Evolutionary conservation across 1,284 basidiomycete genomes (phyloP).

Genomic region (Melanopsichium pennsylvanicum): DNA sequence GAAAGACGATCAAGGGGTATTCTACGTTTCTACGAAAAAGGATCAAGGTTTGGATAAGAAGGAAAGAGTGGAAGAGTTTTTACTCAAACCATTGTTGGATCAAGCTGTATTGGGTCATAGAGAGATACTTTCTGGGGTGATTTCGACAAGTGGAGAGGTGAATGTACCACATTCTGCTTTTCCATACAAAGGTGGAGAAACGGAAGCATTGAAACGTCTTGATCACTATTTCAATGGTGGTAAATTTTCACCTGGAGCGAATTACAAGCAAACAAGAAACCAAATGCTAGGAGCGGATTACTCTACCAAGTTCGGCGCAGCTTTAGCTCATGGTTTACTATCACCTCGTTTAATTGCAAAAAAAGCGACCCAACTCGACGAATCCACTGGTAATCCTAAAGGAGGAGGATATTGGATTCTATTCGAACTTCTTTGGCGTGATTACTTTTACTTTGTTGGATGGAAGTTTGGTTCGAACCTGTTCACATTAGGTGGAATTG

Average conservation of each 20-base stretch:
- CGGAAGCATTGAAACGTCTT: conserved; percentile 46
- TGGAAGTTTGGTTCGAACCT: conserved; percentile 52
- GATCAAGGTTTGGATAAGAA: conserved; percentile 5
- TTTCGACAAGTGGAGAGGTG: not conserved
- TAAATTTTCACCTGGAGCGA: conserved; percentile 20
- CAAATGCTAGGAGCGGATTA: conserved; percentile 54
- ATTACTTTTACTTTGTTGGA: conserved; percentile 68
- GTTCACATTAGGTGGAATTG: conserved; percentile 54
- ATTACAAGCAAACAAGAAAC: conserved; percentile 58
- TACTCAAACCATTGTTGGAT: conserved; percentile 45
- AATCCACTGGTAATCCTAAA: conserved; percentile 27
- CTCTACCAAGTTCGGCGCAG: conserved; percentile 55
- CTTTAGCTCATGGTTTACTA: conserved; percentile 52
- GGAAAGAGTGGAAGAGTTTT: conserved; percentile 26
- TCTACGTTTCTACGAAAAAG: conserved; percentile 16
- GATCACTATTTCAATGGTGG: conserved; percentile 48
- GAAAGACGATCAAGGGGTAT: conserved; percentile 27
- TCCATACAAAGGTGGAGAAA: conserved; percentile 56
- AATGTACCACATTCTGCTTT: conserved; percentile 43
- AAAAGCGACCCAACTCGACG: conserved; percentile 42
- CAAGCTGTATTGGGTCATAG: conserved; percentile 37
- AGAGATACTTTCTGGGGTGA: conserved; percentile 25
- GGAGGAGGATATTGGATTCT: conserved; percentile 59
- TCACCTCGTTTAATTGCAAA: conserved; percentile 53
- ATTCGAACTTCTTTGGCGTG: conserved; percentile 60